phyloP scores from a whole-genome alignment of 345 rosid genomes.

The Bretschneidera sinensis region DNA sequence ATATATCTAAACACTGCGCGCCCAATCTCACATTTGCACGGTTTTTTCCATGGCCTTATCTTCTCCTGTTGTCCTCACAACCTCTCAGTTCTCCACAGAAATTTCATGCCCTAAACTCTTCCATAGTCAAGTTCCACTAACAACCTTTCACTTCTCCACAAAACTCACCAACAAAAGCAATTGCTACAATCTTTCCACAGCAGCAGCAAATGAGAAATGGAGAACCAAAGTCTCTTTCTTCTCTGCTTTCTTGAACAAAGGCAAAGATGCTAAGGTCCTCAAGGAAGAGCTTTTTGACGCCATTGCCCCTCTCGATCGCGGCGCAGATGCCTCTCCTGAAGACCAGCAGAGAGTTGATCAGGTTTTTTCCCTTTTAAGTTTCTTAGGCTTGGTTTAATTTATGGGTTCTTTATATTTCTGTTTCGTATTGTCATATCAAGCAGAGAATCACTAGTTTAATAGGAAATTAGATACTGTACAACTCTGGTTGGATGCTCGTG shows the following conservation, averaged over 20 bases:
- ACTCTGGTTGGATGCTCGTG: too few species aligned
- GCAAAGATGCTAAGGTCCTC: slow-evolving; percentile 48
- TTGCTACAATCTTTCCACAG: slow-evolving; percentile 13
- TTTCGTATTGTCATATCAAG: too few species aligned
- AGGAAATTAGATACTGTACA: too few species aligned
- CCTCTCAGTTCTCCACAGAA: slow-evolving; percentile 15
- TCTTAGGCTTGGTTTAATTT: neutral
- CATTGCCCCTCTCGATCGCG: slow-evolving; percentile 68
- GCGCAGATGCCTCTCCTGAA: slow-evolving; percentile 73
- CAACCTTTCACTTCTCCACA: slow-evolving; percentile 13
- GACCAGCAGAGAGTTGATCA: slow-evolving; percentile 71
- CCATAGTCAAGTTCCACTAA: slow-evolving; percentile 12
- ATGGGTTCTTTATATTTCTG: too few species aligned
- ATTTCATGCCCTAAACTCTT: slow-evolving; percentile 9
- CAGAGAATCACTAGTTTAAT: too few species aligned
- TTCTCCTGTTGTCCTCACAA: slow-evolving; percentile 6
- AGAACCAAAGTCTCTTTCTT: slow-evolving; percentile 64
- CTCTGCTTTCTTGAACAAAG: slow-evolving; percentile 66
- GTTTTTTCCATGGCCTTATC: slow-evolving; percentile 30
- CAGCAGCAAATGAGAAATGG: slow-evolving; percentile 27
- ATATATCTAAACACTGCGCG: too few species aligned
- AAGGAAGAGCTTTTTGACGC: slow-evolving; percentile 74
- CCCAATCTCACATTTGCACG: neutral
- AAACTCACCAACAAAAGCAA: slow-evolving; percentile 21
- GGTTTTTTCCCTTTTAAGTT: slow-evolving; percentile 29